These are phyloP conservation scores for Phaseolus lunatus DNA, from an alignment of 306 rosid species.

Conservation along the genomic window DNA sequence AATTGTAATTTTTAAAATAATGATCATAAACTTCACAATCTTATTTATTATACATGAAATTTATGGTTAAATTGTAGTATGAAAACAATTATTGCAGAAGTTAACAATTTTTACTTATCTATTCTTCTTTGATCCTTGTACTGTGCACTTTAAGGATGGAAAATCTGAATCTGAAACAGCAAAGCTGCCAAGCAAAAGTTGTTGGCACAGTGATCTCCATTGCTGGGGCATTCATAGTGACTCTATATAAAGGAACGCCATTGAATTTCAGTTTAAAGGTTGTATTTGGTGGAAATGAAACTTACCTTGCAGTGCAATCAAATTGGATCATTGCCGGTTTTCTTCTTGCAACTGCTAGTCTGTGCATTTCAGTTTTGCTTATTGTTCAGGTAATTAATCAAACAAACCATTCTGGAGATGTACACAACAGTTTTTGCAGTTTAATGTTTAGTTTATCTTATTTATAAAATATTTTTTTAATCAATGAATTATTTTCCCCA, in stretches of 20 bases:
- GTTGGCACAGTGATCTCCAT: constrained; percentile 59
- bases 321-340: constrained; percentile 57
- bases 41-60: too few species aligned
- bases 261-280: constrained; percentile 3
- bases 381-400: constrained; percentile 53
- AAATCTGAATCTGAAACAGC: constrained; percentile 47
- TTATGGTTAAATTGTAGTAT: too few species aligned
- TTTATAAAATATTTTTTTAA: background rate
- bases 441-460: background rate
- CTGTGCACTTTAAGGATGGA: constrained; percentile 53
- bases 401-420: background rate
- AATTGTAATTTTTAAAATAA: too few species aligned
- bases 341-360: constrained; percentile 47
- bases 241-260: constrained; percentile 58
- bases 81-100: background rate
- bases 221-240: constrained; percentile 55
- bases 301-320: constrained; percentile 23
- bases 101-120: background rate
- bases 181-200: constrained; percentile 51
- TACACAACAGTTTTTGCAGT: background rate
- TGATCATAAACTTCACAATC: too few species aligned
- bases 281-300: constrained; percentile 13
- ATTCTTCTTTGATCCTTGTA: too few species aligned
- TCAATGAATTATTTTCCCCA: background rate
- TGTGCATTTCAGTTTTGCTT: constrained; percentile 43